phyloP scores from a whole-genome alignment of 495 filamentous ascomycete species.

The Filosporella fistucella region DNA sequence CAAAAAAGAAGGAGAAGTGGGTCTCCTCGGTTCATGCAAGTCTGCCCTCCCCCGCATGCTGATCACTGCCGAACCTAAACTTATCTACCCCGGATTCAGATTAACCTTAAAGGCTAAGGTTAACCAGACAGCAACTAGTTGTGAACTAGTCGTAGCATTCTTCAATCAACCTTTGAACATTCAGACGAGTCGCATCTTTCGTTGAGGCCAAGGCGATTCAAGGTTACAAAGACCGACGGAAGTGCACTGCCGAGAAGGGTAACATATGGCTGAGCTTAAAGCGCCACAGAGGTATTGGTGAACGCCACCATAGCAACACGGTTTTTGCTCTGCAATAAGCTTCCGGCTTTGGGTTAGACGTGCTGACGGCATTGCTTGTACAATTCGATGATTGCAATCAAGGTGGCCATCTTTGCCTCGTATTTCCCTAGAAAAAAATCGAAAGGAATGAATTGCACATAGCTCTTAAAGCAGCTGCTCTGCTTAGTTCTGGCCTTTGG shows the following conservation, averaged over 20 bases:
- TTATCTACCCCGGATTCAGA: neutral
- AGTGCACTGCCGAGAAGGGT: neutral
- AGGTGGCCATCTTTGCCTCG: no score
- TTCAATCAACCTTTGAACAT: no score
- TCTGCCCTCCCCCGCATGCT: constrained; percentile 3
- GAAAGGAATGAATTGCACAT: no score
- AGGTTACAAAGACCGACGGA: neutral
- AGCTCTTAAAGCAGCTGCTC: no score
- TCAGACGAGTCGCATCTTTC: neutral
- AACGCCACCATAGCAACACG: neutral
- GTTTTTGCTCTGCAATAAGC: no score
- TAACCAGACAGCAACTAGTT: neutral
- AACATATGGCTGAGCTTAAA: neutral
- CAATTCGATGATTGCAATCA: no score
- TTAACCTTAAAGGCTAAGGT: constrained; percentile 3
- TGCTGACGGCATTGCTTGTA: no score
- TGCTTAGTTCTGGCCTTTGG: neutral
- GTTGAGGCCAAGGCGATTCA: neutral
- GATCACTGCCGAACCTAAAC: constrained; percentile 7
- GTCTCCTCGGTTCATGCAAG: neutral
- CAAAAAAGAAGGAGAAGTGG: no score
- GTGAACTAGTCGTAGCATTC: neutral
- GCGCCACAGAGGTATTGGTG: neutral
- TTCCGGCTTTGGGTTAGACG: no score
- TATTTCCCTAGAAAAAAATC: no score